Percentiles rank a stretch among this genome's conserved stretches.
Evolutionary conservation across 108 stramenopile species (phyloP).

Genomic region (Thalassiosira profunda): DNA sequence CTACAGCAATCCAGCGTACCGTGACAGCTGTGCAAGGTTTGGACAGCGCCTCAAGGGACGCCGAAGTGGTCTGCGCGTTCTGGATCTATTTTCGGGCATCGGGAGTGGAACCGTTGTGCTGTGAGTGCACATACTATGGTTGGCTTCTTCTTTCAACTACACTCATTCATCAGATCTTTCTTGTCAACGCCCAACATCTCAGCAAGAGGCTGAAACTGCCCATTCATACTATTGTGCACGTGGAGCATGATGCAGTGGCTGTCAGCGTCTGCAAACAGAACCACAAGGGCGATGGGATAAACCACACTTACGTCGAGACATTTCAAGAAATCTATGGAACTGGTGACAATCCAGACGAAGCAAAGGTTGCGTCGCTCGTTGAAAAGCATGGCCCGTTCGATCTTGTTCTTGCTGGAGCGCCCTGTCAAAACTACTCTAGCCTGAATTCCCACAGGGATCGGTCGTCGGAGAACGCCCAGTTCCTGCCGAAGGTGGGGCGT

Average conservation of each 20-base stretch:
- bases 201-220: slow-evolving; percentile 33
- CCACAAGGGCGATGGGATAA: slow-evolving; percentile 24
- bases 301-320: slow-evolving; percentile 17
- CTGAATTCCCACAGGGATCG: slow-evolving; percentile 13
- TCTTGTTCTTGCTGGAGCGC: slow-evolving; percentile 31
- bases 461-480: slow-evolving; percentile 24
- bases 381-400: slow-evolving; percentile 27
- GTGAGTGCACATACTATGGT: too few species aligned
- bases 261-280: slow-evolving; percentile 20
- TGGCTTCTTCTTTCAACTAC: too few species aligned
- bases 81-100: slow-evolving; percentile 38
- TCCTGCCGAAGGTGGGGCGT: slow-evolving; percentile 22
- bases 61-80: slow-evolving; percentile 1
- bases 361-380: slow-evolving; percentile 8
- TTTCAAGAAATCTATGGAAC: slow-evolving; percentile 39
- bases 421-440: slow-evolving; percentile 27
- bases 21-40: not conserved
- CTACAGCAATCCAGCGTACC: slow-evolving; percentile 5
- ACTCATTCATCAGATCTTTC: too few species aligned
- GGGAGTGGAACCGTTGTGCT: slow-evolving; percentile 36
- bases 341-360: not conserved
- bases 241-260: slow-evolving; percentile 41
- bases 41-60: not conserved
- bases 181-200: too few species aligned
- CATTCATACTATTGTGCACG: slow-evolving; percentile 20